Conservation (phyloP, 371 early-diverging fungal genomes). For the Mortierella polycephala region DNA sequence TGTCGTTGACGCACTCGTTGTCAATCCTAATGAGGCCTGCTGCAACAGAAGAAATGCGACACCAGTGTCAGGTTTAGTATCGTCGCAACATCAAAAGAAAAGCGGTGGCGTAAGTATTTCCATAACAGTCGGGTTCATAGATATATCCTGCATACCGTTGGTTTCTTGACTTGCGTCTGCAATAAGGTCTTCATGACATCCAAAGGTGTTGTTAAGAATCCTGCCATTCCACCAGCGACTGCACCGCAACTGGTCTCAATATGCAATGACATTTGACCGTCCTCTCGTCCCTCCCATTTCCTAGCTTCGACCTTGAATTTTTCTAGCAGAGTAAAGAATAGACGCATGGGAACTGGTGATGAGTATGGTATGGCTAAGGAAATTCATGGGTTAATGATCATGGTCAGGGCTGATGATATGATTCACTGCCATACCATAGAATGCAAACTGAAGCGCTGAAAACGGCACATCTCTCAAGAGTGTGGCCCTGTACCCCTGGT, state of each 20-base stretch:
- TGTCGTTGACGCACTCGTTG: constrained; percentile 11
- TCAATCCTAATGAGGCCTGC: constrained; percentile 14
- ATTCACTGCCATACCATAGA: constrained; percentile 65
- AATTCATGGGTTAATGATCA: neutral
- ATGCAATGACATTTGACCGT: constrained; percentile 59
- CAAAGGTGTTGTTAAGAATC: constrained; percentile 75
- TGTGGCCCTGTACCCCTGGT: constrained; percentile 75
- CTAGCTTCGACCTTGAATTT: constrained; percentile 55
- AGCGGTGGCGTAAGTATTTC: neutral
- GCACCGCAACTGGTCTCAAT: constrained; percentile 70
- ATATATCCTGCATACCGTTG: constrained; percentile 16
- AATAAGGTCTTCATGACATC: constrained; percentile 77
- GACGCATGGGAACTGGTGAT: neutral
- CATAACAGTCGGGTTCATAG: neutral
- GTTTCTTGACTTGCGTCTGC: constrained; percentile 70
- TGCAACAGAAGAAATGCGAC: neutral
- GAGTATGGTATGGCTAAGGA: too few species aligned
- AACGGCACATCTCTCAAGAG: constrained; percentile 79
- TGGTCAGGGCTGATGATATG: neutral
- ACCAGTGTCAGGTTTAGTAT: too few species aligned
- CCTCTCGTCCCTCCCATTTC: constrained; percentile 47
- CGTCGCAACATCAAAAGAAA: neutral
- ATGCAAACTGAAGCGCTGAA: constrained; percentile 78
- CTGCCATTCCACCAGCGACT: constrained; percentile 74
- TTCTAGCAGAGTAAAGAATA: constrained; percentile 20